These are phyloP conservation scores for Asparagopsis taxiformis DNA, from an alignment of 31 red algal species.

Conservation along the genomic window DNA sequence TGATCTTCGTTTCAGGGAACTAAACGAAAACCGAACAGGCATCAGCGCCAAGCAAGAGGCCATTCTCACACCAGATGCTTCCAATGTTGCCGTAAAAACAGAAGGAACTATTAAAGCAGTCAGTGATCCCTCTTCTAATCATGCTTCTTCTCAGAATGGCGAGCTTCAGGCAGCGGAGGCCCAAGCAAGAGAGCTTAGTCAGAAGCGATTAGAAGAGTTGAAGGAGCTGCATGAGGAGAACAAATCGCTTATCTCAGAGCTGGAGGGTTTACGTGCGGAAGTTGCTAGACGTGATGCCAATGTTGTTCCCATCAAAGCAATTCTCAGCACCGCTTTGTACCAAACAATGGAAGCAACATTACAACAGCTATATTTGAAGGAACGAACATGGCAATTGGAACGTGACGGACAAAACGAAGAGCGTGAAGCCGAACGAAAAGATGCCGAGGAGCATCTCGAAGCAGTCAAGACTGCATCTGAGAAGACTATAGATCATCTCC, in stretches of 20 bases:
- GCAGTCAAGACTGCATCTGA: conserved; percentile 38
- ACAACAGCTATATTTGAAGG: conserved; percentile 44
- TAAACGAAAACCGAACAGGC: conserved; percentile 19
- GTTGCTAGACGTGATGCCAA: conserved; percentile 37
- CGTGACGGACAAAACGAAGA: conserved; percentile 38
- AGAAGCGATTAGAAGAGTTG: conserved; percentile 49
- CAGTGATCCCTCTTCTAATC: conserved; percentile 3
- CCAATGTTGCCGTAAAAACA: conserved; percentile 21
- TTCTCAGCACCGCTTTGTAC: conserved; percentile 45
- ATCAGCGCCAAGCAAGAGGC: conserved; percentile 25
- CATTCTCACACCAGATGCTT: conserved; percentile 13
- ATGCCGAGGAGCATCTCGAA: conserved; percentile 33
- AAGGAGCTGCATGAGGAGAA: conserved; percentile 45
- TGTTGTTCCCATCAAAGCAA: conserved; percentile 41
- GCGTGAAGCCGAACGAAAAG: conserved; percentile 43
- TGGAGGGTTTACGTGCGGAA: conserved; percentile 41
- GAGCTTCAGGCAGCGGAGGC: conserved; percentile 21
- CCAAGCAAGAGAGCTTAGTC: conserved; percentile 12
- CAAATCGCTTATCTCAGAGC: conserved; percentile 33
- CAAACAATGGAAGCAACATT: conserved; percentile 60
- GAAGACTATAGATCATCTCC: conserved; percentile 46
- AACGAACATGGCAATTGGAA: conserved; percentile 47
- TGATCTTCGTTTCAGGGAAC: conserved; percentile 41
- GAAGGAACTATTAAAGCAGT: conserved; percentile 27
- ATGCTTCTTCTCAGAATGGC: conserved; percentile 5